Percentiles rank a stretch among this genome's conserved stretches.
Evolutionary conservation across 106 monocot species (phyloP).

Genomic region (Apostasia ramifera): DNA sequence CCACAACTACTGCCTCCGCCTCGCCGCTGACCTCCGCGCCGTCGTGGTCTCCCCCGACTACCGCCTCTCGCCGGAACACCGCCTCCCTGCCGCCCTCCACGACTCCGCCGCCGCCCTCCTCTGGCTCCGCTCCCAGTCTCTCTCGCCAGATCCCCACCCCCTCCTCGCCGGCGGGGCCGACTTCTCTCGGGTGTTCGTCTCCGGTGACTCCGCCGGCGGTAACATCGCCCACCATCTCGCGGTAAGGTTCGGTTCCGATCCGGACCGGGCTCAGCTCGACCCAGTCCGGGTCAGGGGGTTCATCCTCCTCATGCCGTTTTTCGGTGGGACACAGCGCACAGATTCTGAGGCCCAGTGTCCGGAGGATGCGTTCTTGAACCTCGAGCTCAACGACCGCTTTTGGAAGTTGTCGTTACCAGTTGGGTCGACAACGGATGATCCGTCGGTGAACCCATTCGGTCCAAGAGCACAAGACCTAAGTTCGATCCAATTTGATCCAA

Average conservation of each 20-base stretch:
- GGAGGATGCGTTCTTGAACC: conserved; percentile 44
- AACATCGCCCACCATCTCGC: conserved; percentile 76
- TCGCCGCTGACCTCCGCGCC: conserved; percentile 36
- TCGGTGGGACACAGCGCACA: conserved; percentile 42
- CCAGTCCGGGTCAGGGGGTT: conserved; percentile 46
- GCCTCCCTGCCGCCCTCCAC: conserved; percentile 64
- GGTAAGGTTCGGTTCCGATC: conserved; percentile 25
- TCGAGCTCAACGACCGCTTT: conserved; percentile 45
- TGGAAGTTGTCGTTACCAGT: conserved; percentile 59
- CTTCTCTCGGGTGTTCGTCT: conserved; percentile 41
- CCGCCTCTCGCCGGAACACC: conserved; percentile 73
- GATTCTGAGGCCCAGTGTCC: conserved; percentile 58
- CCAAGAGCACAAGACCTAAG: conserved; percentile 16
- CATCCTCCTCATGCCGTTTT: conserved; percentile 73
- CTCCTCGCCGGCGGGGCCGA: conserved; percentile 42
- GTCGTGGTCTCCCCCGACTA: conserved; percentile 69
- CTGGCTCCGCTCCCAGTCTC: conserved; percentile 41
- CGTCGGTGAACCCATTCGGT: conserved; percentile 43
- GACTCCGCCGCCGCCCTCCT: conserved; percentile 32
- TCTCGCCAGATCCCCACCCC: conserved; percentile 17
- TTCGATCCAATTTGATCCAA: conserved; percentile 22
- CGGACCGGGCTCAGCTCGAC: conserved; percentile 19
- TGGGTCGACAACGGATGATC: conserved; percentile 43
- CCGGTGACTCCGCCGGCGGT: conserved; percentile 84
- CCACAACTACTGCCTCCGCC: conserved; percentile 74